phyloP scores from a whole-genome alignment of 2,329 filamentous ascomycete species.

The Aureobasidium sp. region DNA sequence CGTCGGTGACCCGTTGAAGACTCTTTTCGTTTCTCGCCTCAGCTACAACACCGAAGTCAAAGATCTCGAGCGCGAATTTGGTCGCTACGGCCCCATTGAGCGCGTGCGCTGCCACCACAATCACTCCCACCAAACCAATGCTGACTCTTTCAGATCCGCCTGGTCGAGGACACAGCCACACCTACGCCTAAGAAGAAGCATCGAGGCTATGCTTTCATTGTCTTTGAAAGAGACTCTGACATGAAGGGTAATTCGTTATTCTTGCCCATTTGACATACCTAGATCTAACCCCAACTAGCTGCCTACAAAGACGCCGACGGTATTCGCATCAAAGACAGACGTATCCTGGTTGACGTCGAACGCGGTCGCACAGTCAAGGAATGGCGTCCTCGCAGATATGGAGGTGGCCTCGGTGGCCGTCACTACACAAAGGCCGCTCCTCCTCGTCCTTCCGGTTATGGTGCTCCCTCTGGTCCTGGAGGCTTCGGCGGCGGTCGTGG shows the following conservation, averaged over 20 bases:
- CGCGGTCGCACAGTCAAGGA: constrained; percentile 87
- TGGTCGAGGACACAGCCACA: constrained; percentile 54
- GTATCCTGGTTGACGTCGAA: constrained; percentile 92
- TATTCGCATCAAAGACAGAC: constrained; percentile 83
- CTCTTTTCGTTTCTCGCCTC: constrained; percentile 81
- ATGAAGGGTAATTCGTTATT: constrained; percentile 78
- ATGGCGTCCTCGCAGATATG: constrained; percentile 86
- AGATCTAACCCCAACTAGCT: constrained; percentile 52
- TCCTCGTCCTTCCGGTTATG: constrained; percentile 60
- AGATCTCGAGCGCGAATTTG: constrained; percentile 89
- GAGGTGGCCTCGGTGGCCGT: constrained; percentile 84
- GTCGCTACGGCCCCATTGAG: constrained; percentile 88
- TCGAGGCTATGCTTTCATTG: constrained; percentile 89
- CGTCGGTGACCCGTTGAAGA: constrained; percentile 89
- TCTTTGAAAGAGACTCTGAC: constrained; percentile 94
- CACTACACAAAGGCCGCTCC: constrained; percentile 80
- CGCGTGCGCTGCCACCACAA: constrained; percentile 52
- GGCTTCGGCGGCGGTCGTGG: constrained; percentile 48
- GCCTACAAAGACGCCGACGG: constrained; percentile 84
- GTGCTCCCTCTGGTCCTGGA: constrained; percentile 48
- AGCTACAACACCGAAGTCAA: constrained; percentile 83
- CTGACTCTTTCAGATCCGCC: constrained; percentile 59
- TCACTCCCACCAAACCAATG: constrained; percentile 15
- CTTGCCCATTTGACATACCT: constrained; percentile 19
- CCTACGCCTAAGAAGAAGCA: constrained; percentile 51